These are phyloP conservation scores for Gynostemma pentaphyllum DNA, from an alignment of 306 rosid species.

Conservation along the genomic window DNA sequence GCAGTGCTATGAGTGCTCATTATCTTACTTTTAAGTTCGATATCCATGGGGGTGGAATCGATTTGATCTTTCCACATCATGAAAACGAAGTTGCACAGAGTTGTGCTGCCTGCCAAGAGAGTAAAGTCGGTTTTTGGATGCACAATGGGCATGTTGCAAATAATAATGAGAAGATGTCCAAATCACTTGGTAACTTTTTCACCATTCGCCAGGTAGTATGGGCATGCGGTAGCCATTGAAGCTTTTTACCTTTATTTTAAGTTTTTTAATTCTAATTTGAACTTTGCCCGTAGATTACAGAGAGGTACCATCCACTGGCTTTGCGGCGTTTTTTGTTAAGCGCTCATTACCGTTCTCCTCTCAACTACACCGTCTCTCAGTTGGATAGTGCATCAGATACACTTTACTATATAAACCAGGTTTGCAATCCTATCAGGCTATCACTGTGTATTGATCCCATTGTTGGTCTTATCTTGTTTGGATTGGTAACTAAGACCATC, in stretches of 20 bases:
- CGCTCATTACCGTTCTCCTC: slow-evolving; percentile 81
- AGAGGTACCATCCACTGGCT: slow-evolving; percentile 69
- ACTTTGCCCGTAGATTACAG: slow-evolving; percentile 49
- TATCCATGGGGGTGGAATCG: slow-evolving; percentile 98
- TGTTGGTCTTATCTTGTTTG: no score
- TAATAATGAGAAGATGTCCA: slow-evolving; percentile 89
- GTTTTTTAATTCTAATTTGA: background rate
- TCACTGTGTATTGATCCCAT: background rate
- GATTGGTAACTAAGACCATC: background rate
- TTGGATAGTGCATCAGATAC: slow-evolving; percentile 84
- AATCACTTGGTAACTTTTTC: slow-evolving; percentile 88
- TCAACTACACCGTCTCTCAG: slow-evolving; percentile 59
- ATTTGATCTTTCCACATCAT: slow-evolving; percentile 94
- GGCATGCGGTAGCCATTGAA: background rate
- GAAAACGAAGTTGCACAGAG: slow-evolving; percentile 96
- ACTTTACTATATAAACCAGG: slow-evolving; percentile 76
- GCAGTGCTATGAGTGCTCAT: slow-evolving; percentile 97
- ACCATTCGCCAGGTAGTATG: slow-evolving; percentile 88
- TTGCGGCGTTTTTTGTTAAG: slow-evolving; percentile 78
- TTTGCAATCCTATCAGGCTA: slow-evolving; percentile 17
- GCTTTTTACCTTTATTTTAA: background rate
- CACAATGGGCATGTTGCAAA: slow-evolving; percentile 95
- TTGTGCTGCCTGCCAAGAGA: slow-evolving; percentile 73
- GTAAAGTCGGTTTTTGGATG: slow-evolving; percentile 71
- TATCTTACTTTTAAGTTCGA: slow-evolving; percentile 73